Percentiles rank a stretch among this genome's conserved stretches.
Conservation (phyloP, 176 grass and related monocot genomes). For the Otatea glauca region DNA sequence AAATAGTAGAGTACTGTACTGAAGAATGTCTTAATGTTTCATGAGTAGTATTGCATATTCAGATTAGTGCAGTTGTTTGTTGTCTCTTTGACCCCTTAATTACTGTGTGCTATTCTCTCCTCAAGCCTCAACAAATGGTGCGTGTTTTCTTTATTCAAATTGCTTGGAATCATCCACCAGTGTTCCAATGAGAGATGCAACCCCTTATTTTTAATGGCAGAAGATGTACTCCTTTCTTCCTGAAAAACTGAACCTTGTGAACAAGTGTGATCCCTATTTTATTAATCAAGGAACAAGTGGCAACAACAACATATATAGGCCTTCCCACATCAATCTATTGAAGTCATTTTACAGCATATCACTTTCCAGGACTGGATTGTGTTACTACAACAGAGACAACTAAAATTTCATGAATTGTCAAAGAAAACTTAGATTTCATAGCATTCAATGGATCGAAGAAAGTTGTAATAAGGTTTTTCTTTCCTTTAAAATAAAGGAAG, state of each 20-base stretch:
- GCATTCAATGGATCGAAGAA: neutral
- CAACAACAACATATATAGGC: neutral
- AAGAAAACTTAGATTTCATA: neutral
- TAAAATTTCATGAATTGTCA: neutral
- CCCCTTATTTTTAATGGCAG: conserved; percentile 18
- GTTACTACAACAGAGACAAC: neutral
- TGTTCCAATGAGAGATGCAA: conserved; percentile 25
- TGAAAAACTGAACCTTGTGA: conserved; percentile 32
- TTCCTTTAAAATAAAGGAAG: conserved; percentile 41
- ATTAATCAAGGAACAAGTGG: neutral
- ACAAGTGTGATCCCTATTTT: conserved; percentile 24
- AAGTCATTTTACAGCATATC: neutral
- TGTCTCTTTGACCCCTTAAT: conserved; percentile 41
- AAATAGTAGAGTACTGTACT: conserved; percentile 24
- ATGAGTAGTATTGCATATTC: conserved; percentile 36
- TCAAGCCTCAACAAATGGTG: neutral
- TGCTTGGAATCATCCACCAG: conserved; percentile 40
- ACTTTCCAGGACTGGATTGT: neutral
- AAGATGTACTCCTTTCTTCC: conserved; percentile 24
- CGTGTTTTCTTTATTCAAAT: neutral
- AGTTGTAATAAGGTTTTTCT: neutral
- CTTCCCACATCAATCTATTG: neutral
- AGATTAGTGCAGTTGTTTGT: conserved; percentile 34
- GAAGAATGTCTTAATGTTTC: conserved; percentile 48
- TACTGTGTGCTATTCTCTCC: conserved; percentile 12